Conservation (phyloP, 2,329 filamentous ascomycete genomes). For the Penicillium sp. region DNA sequence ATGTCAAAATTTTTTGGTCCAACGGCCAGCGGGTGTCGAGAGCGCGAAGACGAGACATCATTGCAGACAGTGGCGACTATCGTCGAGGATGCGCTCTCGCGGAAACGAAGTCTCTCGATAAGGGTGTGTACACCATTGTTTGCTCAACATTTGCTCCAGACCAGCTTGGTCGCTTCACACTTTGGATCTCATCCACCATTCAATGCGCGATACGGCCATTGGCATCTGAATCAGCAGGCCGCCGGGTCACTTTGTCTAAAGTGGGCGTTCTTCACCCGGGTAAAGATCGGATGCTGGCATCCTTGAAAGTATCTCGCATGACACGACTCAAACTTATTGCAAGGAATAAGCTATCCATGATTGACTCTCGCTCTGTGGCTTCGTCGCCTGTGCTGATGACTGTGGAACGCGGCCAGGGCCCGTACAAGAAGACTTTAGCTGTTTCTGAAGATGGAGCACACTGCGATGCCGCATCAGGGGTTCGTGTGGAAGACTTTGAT, state of each 20-base stretch:
- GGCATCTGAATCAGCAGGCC: constrained; percentile 70
- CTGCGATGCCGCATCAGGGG: constrained; percentile 62
- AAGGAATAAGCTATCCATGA: constrained; percentile 45
- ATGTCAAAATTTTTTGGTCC: constrained; percentile 81
- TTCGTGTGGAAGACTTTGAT: constrained; percentile 72
- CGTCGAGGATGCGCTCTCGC: constrained; percentile 73
- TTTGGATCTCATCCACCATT: constrained; percentile 67
- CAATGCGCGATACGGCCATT: constrained; percentile 58
- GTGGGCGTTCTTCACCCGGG: constrained; percentile 52
- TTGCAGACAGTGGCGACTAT: constrained; percentile 85
- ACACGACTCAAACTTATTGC: constrained; percentile 61
- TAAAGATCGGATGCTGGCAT: constrained; percentile 54
- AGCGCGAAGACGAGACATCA: constrained; percentile 70
- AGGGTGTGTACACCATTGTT: constrained; percentile 80
- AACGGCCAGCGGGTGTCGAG: constrained; percentile 67
- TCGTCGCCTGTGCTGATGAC: constrained; percentile 63
- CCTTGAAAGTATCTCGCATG: constrained; percentile 53
- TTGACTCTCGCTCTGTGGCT: constrained; percentile 38
- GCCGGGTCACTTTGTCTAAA: constrained; percentile 55
- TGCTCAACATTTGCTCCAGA: constrained; percentile 86
- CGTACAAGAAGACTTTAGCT: constrained; percentile 63
- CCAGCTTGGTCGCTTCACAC: constrained; percentile 69
- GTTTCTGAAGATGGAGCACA: constrained; percentile 72
- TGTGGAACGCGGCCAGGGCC: constrained; percentile 69
- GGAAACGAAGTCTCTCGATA: constrained; percentile 58